Evolutionary conservation across 1,139 yeast genomes (phyloP).

Genomic region (Yamadazyma trypodendri): DNA sequence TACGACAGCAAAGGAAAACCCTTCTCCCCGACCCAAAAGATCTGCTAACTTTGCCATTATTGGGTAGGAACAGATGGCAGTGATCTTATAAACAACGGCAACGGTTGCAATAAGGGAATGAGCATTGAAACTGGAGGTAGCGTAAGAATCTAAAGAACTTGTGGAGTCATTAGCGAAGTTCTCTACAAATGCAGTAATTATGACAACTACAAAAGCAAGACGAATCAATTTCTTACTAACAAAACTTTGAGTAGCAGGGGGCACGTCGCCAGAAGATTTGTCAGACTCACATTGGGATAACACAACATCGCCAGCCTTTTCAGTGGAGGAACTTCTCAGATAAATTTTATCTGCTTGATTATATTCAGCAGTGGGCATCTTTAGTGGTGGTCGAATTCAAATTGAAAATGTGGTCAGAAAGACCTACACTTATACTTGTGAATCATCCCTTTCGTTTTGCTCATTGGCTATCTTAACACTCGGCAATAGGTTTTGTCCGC

Average conservation of each 20-base stretch:
- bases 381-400: no score
- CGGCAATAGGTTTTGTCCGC: no score
- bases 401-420: no score
- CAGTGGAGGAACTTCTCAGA: no score
- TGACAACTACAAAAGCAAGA: slow-evolving; percentile 20
- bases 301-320: no score
- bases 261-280: background rate
- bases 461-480: no score
- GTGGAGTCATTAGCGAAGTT: slow-evolving; percentile 11
- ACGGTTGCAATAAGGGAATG: slow-evolving; percentile 39
- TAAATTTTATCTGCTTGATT: no score
- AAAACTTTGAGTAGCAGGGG: background rate
- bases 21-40: slow-evolving; percentile 39
- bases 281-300: background rate
- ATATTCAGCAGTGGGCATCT: no score
- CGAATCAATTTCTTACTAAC: slow-evolving; percentile 17
- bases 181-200: slow-evolving; percentile 24
- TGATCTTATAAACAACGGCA: slow-evolving; percentile 36
- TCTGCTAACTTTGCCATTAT: slow-evolving; percentile 39
- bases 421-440: no score
- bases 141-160: slow-evolving; percentile 20
- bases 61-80: slow-evolving; percentile 37
- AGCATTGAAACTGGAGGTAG: slow-evolving; percentile 34
- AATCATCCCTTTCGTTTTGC: no score
- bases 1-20: slow-evolving; percentile 20